Percentiles rank a stretch among this genome's conserved stretches.
Evolutionary conservation across 495 filamentous ascomycete genomes (phyloP).

Genomic region (Penicillium verhagenii): DNA sequence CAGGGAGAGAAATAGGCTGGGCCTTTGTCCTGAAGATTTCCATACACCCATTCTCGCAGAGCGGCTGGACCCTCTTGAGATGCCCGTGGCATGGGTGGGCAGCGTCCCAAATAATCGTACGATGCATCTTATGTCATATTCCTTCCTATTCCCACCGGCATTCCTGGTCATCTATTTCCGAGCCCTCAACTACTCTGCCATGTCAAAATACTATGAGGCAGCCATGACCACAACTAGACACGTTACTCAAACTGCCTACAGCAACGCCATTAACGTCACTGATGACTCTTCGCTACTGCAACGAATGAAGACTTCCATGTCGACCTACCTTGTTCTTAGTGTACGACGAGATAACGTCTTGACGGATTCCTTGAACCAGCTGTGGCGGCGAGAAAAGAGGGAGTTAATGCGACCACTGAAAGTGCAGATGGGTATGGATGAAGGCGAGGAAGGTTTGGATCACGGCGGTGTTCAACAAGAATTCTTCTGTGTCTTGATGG

Average conservation of each 20-base stretch:
- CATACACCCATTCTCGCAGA: slow-evolving; percentile 73
- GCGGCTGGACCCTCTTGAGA: slow-evolving; percentile 71
- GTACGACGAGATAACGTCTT: slow-evolving; percentile 71
- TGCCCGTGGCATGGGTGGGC: slow-evolving; percentile 71
- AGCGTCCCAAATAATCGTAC: slow-evolving; percentile 54
- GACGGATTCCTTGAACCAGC: slow-evolving; percentile 76
- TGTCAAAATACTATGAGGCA: slow-evolving; percentile 74
- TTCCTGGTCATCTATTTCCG: slow-evolving; percentile 81
- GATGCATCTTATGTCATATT: slow-evolving; percentile 75
- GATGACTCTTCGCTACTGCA: slow-evolving; percentile 55
- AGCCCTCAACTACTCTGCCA: slow-evolving; percentile 78
- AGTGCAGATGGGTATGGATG: slow-evolving; percentile 75
- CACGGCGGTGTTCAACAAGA: slow-evolving; percentile 94
- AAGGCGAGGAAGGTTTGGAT: slow-evolving; percentile 87
- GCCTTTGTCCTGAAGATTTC: slow-evolving; percentile 66
- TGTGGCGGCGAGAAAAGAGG: slow-evolving; percentile 80
- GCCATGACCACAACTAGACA: slow-evolving; percentile 62
- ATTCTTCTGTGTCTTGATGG: slow-evolving; percentile 82
- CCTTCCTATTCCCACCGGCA: slow-evolving; percentile 74
- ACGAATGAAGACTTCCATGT: slow-evolving; percentile 60
- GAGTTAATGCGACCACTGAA: slow-evolving; percentile 85
- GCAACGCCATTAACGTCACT: slow-evolving; percentile 31
- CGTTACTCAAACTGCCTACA: slow-evolving; percentile 57
- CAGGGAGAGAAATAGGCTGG: slow-evolving; percentile 59
- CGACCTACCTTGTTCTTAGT: slow-evolving; percentile 73